phyloP scores from a whole-genome alignment of 768 basidiomycete genomes.

The Infundibulicybe gibba region DNA sequence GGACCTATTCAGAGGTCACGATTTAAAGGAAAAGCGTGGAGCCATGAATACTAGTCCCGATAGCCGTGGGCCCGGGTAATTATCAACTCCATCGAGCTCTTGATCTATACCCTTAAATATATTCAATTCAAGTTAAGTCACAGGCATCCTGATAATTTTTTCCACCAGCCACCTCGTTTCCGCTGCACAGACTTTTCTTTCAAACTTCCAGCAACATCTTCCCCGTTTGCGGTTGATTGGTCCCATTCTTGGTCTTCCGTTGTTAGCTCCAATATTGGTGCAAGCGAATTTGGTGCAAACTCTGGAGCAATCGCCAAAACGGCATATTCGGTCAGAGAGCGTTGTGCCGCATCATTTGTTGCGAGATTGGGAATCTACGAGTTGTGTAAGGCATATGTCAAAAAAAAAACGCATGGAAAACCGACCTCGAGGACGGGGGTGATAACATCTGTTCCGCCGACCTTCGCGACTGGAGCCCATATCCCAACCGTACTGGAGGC shows the following conservation, averaged over 20 bases:
- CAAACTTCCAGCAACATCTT: background rate
- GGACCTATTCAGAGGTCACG: too few species aligned
- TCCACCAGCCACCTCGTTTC: too few species aligned
- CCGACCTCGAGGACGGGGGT: constrained; percentile 38
- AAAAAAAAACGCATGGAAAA: constrained; percentile 3
- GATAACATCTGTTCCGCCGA: constrained; percentile 43
- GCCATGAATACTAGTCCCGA: too few species aligned
- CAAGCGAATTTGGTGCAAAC: constrained; percentile 19
- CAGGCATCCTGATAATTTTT: too few species aligned
- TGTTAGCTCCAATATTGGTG: too few species aligned
- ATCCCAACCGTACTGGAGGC: constrained; percentile 27
- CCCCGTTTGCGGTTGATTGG: constrained; percentile 10
- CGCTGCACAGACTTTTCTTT: too few species aligned
- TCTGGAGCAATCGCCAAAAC: constrained; percentile 33
- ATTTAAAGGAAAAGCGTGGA: too few species aligned
- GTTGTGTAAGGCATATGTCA: background rate
- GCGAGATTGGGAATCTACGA: constrained; percentile 28
- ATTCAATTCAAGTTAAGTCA: too few species aligned
- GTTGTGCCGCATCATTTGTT: constrained; percentile 30
- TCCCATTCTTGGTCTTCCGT: constrained; percentile 9
- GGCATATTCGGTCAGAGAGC: constrained; percentile 30
- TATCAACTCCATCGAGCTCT: too few species aligned
- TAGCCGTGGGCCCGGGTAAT: too few species aligned
- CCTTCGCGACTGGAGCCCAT: constrained; percentile 30
- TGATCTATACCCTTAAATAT: too few species aligned